Base-by-base conservation (phyloP, 768 basidiomycete species). In the Kwoniella newhampshirensis region DNA sequence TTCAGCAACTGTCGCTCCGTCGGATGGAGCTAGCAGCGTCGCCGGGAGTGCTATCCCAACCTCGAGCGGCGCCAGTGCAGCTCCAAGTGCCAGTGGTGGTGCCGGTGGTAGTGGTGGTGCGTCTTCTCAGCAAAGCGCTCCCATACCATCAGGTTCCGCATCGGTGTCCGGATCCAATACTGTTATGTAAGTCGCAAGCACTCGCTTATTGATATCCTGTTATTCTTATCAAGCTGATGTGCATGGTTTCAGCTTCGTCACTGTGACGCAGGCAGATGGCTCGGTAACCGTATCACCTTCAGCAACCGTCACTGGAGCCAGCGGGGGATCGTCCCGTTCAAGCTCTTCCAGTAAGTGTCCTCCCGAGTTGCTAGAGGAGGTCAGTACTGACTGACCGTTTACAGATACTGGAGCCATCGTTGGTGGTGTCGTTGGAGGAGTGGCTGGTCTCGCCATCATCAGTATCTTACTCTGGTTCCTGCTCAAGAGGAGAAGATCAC, bases 351-450 rank as follows among this genome's bases (percentile, higher is more conserved):
- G 58, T 59, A 39, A 59, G 58, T 54, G 21, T 37, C 11, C 20
- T 45, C 2, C 20, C 11, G 27, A 17, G 3, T 27, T 17, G 49
- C 27, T 23, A 2, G 35, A 20, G 6, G n/a, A 15, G 17, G 35
- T 15, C 20, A 18, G 40, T 30, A 18, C 20, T 35, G n/a, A 50
- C 12, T 23, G n/a, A 47, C 9, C 32, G 35, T 2, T 6, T 9
- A n/a, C 21, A 59, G 58, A 52, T 41, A 41, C 51, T 21, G 69
- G 64, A 20, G 64, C 71, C 5, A 75, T 75, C 43, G 66, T 54
- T 17, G 66, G 65, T 40, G 71, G 71, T 21, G 68, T 70, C 6
- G 63, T 62, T 27, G 67, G 65, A 4, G 67, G 65, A 20, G 53
- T 72, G 1, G 63, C 62, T n/a, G 73, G 61, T 32, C 52, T 75